A percentile compares a stretch with the other conserved stretches of the same genome.
Evolutionary conservation across 169 alveolate species (phyloP).

Genomic region (Plasmodium sp.): DNA sequence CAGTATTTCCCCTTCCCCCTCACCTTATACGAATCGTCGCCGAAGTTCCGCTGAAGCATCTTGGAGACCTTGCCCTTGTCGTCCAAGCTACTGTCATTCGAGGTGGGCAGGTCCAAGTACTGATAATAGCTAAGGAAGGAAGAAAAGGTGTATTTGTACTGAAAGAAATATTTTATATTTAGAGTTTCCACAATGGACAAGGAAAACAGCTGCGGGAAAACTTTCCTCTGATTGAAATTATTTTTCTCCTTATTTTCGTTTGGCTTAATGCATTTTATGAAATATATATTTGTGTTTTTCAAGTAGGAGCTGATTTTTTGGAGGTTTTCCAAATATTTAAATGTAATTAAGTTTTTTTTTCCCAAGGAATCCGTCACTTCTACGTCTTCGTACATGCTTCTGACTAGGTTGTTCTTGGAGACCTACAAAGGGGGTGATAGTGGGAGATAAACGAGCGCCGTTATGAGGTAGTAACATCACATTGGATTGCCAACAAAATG

Average conservation of each 20-base stretch:
- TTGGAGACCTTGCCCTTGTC: slow-evolving; percentile 43
- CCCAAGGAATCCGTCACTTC: slow-evolving; percentile 58
- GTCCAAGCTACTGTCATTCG: slow-evolving; percentile 11
- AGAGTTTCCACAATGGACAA: slow-evolving; percentile 72
- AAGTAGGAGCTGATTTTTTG: slow-evolving; percentile 44
- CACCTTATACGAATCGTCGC: slow-evolving; percentile 44
- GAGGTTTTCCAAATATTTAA: slow-evolving; percentile 56
- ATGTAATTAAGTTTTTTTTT: slow-evolving; percentile 47
- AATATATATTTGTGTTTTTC: slow-evolving; percentile 53
- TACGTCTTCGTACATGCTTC: slow-evolving; percentile 27
- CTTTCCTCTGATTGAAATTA: slow-evolving; percentile 40
- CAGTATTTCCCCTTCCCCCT: neutral
- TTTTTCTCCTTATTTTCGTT: slow-evolving; percentile 57
- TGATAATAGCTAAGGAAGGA: slow-evolving; percentile 41
- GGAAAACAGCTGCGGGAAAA: slow-evolving; percentile 61
- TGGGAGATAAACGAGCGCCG: neutral
- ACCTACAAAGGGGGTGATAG: neutral
- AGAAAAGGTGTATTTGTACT: slow-evolving; percentile 50
- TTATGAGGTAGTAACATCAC: neutral
- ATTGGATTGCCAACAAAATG: neutral
- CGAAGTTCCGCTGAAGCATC: slow-evolving; percentile 2
- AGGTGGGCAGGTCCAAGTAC: slow-evolving; percentile 20
- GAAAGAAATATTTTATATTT: slow-evolving; percentile 52
- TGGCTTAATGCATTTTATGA: slow-evolving; percentile 74
- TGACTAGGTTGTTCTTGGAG: slow-evolving; percentile 19